Percentiles rank a stretch among this genome's conserved stretches.
phyloP scores from a whole-genome alignment of 1,284 basidiomycete species.

The Moesziomyces antarcticus region DNA sequence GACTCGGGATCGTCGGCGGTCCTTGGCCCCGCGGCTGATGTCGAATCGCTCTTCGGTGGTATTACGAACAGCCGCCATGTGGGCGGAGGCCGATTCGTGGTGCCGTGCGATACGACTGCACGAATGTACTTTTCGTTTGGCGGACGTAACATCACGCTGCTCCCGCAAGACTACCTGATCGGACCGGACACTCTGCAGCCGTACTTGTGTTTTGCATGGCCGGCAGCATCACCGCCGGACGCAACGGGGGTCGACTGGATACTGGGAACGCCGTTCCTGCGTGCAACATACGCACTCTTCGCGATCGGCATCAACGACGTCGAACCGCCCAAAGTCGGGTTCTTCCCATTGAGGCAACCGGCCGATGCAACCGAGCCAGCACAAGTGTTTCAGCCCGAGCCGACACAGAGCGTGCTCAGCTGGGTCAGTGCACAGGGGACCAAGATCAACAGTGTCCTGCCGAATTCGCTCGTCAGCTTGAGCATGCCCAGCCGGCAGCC shows the following conservation, averaged over 20 bases:
- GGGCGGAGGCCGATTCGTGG: slow-evolving; percentile 78
- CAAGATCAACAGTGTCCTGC: slow-evolving; percentile 77
- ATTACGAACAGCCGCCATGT: slow-evolving; percentile 80
- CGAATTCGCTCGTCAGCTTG: slow-evolving; percentile 78
- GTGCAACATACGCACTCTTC: slow-evolving; percentile 83
- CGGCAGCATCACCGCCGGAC: slow-evolving; percentile 75
- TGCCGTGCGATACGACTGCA: slow-evolving; percentile 79
- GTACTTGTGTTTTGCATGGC: slow-evolving; percentile 83
- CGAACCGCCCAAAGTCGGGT: slow-evolving; percentile 45
- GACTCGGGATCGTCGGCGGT: slow-evolving; percentile 83
- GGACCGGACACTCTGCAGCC: slow-evolving; percentile 77
- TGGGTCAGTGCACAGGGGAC: slow-evolving; percentile 76
- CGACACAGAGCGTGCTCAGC: slow-evolving; percentile 70
- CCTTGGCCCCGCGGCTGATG: slow-evolving; percentile 83
- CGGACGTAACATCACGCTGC: slow-evolving; percentile 74
- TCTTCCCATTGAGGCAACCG: slow-evolving; percentile 40
- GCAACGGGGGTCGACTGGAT: slow-evolving; percentile 88
- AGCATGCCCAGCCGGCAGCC: slow-evolving; percentile 76
- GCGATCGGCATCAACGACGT: slow-evolving; percentile 68
- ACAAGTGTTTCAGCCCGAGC: slow-evolving; percentile 12
- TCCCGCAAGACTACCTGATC: slow-evolving; percentile 84
- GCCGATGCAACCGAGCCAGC: slow-evolving; percentile 68
- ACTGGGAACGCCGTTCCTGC: slow-evolving; percentile 82
- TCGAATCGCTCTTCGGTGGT: slow-evolving; percentile 75
- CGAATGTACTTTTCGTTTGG: slow-evolving; percentile 74